Evolutionary conservation across 2,329 filamentous ascomycete genomes (phyloP), one percentile per base, ranked within the genome.

Genomic region (Dactylellina parvicollis): DNA sequence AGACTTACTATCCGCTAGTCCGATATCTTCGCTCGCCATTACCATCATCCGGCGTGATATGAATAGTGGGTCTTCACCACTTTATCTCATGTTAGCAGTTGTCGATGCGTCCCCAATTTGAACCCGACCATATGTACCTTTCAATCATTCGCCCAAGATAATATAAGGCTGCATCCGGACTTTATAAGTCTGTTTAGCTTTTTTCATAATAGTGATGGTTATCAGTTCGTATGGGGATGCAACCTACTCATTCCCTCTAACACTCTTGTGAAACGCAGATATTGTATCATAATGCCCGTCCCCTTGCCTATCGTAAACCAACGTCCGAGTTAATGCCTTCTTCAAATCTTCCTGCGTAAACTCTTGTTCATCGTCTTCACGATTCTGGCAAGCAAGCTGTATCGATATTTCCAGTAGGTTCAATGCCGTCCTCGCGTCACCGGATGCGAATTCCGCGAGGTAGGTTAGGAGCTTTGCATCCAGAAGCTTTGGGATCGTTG

Each of bases 261-360:
- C 89, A 1, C 92, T 92, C 79, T 99, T 99, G 85, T 98, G 95
- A 78, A 98, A 95, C 28, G 95, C 95, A 0, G 92, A 96, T 78
- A 99, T 98, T 59, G 91, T 95, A 79, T 99, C 94, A 83, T 98
- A 99, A 82, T 98, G 95, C 80, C 96, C 92, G 81, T 99, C 95
- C 57, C 95, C 94, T 0, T 91, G 91, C 61, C 95, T 88, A 81
- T 99, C 95, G 81, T 98, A 98, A 12, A 98, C 92, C 1, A 98
- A 84, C 0, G 94, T 98, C 79, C 93, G 93, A 1, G 94, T 98
- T 8, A 99, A 84, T 1, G 90, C 86, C 0, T 88, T 84, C 79
- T 96, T 96, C 79, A 99, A 87, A 69, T 88, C 86, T 4, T 90
- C 88, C 75, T 89, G 87, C 0, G 91, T 95, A 75, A 90, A 52